These are phyloP conservation scores for Botryotinia globosa DNA, from an alignment of 2,329 filamentous ascomycete genomes.

Conservation along the genomic window DNA sequence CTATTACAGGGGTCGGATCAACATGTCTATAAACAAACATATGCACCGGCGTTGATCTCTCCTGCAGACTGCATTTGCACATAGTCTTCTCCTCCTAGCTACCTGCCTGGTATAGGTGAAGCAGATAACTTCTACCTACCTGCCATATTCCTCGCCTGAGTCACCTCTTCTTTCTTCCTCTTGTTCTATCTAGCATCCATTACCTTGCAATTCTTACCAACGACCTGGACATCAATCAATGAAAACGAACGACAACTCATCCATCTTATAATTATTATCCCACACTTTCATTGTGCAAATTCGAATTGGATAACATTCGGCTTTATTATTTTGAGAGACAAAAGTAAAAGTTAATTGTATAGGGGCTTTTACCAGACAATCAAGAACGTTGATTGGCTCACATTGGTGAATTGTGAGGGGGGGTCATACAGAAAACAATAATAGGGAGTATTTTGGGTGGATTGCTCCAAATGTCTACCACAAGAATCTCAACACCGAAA, in stretches of 20 bases:
- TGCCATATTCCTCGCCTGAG: conserved; percentile 1
- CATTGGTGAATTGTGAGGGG: conserved; percentile 6
- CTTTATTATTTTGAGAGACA: not conserved
- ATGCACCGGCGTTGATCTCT: conserved; percentile 11
- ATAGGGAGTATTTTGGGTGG: conserved; percentile 1
- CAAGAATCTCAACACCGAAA: conserved; percentile 10
- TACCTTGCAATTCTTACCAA: not conserved
- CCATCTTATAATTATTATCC: not conserved
- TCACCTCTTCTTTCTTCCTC: not conserved
- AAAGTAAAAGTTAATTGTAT: not conserved
- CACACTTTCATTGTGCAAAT: not conserved
- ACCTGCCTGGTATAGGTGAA: not conserved
- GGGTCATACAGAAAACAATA: not conserved
- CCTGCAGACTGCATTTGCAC: conserved; percentile 1
- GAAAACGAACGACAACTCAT: not conserved
- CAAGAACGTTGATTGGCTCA: conserved; percentile 7
- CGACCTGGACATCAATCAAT: not conserved
- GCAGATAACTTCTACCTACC: not conserved
- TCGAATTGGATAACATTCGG: not conserved
- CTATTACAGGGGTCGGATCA: not conserved
- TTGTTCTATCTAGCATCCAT: not conserved
- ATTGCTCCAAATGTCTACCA: conserved; percentile 11
- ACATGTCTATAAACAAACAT: not conserved
- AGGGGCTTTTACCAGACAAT: not conserved
- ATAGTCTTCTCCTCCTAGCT: not conserved